Evolutionary conservation across 768 basidiomycete genomes (phyloP), one percentile per base, ranked within the genome.

Genomic region (Chalciporus piperatus): DNA sequence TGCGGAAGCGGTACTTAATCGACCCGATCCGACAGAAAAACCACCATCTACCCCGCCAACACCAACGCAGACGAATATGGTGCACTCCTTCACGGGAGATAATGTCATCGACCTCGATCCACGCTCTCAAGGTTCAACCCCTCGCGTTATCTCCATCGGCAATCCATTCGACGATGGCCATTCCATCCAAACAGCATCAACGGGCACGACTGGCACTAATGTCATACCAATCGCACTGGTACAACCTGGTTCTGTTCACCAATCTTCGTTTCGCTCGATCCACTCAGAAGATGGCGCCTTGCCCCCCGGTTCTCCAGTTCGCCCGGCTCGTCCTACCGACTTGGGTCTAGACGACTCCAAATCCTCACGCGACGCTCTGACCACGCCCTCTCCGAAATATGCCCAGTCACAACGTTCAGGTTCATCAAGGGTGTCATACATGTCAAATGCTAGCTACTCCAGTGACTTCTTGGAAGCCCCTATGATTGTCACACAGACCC

Each of bases 141-240:
- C 2, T 38, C 52, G 49, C 58, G 43, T 58, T 50, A 57, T 39
- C 37, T 41, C 67, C 52, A 33, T 46, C 37, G 74, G 72, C 45
- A 89, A 92, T 72, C 89, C 89, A 20, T 92, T 92, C 68, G 80
- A 81, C 39, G 89, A 92, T 60, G 71, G 69, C 23, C 81, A 86
- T 43, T 92, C 89, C 35, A 92, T 92, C 52, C 87, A 89, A 68
- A 92, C 90, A 25, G 73, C 74, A 1, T 78, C 79, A 10, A 82
- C 84, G n/a, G 78, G 81, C 40, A 85, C 89, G 13, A 85, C 88
- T 63, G 81, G 81, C 39, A 88, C 90, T 20, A 92, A 92, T 59
- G 89, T 91, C 57, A 92, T 92, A 51, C 89, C 89, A 54, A 92
- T 92, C 53, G 89, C 89, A 12, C 76, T 92, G 39, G 85, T 92